Percentiles rank a stretch among this genome's conserved stretches.
Conservation (phyloP, 768 basidiomycete species). For the Suillus paluster region DNA sequence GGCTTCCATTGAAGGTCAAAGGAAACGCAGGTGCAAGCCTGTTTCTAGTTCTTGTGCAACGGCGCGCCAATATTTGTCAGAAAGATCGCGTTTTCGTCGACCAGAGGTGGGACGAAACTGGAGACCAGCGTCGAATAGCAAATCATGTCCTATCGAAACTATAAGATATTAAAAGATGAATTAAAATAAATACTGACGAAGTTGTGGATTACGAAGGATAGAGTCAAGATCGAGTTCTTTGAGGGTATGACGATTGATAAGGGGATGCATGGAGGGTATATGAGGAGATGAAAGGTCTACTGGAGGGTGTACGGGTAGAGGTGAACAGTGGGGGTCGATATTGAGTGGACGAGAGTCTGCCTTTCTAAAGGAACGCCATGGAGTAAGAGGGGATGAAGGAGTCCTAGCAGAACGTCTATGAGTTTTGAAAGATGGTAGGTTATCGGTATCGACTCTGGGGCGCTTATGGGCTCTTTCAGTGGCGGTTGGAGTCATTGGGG, state of each 20-base stretch:
- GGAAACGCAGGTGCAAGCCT: slow-evolving; percentile 85
- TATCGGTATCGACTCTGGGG: slow-evolving; percentile 11
- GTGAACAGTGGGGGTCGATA: slow-evolving; percentile 30
- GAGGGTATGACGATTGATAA: slow-evolving; percentile 83
- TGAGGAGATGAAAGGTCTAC: slow-evolving; percentile 52
- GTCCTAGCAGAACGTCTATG: slow-evolving; percentile 21
- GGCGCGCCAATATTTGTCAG: slow-evolving; percentile 87
- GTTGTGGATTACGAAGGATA: slow-evolving; percentile 88
- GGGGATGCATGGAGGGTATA: slow-evolving; percentile 71
- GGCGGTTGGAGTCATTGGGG: slow-evolving; percentile 45
- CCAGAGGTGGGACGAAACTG: slow-evolving; percentile 82
- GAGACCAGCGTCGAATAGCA: slow-evolving; percentile 84
- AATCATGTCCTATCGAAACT: slow-evolving; percentile 70
- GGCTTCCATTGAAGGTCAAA: slow-evolving; percentile 64
- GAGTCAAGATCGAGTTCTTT: slow-evolving; percentile 84
- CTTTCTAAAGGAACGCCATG: slow-evolving; percentile 35
- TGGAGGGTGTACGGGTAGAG: slow-evolving; percentile 32
- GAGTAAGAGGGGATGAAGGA: slow-evolving; percentile 26
- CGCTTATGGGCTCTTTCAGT: slow-evolving; percentile 21
- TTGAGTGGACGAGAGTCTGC: slow-evolving; percentile 15
- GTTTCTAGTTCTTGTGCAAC: slow-evolving; percentile 75
- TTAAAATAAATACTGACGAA: slow-evolving; percentile 61
- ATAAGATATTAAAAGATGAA: slow-evolving; percentile 3
- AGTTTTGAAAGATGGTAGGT: slow-evolving; percentile 31
- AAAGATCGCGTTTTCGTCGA: slow-evolving; percentile 69